These are phyloP conservation scores for Esteya vermicola DNA, from an alignment of 2,329 filamentous ascomycete species.

Conservation along the genomic window DNA sequence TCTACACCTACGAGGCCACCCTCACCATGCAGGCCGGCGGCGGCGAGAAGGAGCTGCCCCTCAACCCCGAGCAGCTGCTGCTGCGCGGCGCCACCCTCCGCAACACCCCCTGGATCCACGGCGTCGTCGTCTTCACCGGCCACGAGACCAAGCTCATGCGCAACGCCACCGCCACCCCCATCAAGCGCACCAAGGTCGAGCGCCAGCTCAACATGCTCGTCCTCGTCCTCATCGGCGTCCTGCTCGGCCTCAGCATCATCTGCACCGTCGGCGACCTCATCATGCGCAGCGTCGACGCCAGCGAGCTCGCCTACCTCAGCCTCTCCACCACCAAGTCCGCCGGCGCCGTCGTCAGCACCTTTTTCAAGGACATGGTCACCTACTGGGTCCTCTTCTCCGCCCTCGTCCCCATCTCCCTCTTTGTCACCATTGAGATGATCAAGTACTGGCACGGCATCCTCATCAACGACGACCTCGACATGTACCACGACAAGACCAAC, in stretches of 20 bases:
- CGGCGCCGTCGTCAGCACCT: slow-evolving; percentile 52
- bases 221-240: slow-evolving; percentile 71
- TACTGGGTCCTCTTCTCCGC: slow-evolving; percentile 98
- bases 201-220: slow-evolving; percentile 88
- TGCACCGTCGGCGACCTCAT: slow-evolving; percentile 86
- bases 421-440: slow-evolving; percentile 93
- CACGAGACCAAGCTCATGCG: slow-evolving; percentile 99
- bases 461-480: slow-evolving; percentile 94
- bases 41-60: slow-evolving; percentile 79
- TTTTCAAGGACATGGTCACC: slow-evolving; percentile 88
- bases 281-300: slow-evolving; percentile 48
- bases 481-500: slow-evolving; percentile 91
- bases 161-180: slow-evolving; percentile 91
- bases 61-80: slow-evolving; percentile 85
- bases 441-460: slow-evolving; percentile 98
- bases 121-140: slow-evolving; percentile 89
- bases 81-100: slow-evolving; percentile 84
- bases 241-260: slow-evolving; percentile 72
- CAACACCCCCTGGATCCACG: slow-evolving; percentile 96
- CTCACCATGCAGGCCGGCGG: slow-evolving; percentile 81
- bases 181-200: slow-evolving; percentile 95
- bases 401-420: slow-evolving; percentile 90
- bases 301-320: slow-evolving; percentile 58
- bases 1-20: slow-evolving; percentile 97
- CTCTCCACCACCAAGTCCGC: slow-evolving; percentile 46